Percentiles rank a stretch among this genome's conserved stretches.
Evolutionary conservation across 2,329 filamentous ascomycete species (phyloP).

Genomic region (Colletotrichum theobromicola): DNA sequence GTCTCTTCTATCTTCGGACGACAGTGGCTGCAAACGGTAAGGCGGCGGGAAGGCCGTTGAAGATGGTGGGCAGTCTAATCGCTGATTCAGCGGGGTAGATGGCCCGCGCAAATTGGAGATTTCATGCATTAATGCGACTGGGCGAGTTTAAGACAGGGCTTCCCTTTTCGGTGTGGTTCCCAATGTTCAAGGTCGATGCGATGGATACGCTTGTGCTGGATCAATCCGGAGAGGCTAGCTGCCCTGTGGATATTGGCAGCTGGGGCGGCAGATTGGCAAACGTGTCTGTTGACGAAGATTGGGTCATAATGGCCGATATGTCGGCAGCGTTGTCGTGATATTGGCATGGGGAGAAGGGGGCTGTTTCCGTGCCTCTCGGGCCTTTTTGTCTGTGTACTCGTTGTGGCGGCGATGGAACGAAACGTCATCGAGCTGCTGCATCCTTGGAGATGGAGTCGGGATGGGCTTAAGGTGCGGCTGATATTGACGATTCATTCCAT

Average conservation of each 20-base stretch:
- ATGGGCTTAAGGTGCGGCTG: conserved; percentile 19
- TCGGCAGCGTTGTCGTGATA: background rate
- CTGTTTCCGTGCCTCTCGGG: conserved; percentile 4
- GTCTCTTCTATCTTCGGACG: conserved; percentile 3
- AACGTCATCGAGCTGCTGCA: conserved; percentile 15
- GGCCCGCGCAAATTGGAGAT: conserved; percentile 16
- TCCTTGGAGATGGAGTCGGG: conserved; percentile 7
- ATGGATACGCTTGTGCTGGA: background rate
- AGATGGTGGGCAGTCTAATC: conserved; percentile 19
- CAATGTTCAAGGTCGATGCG: background rate
- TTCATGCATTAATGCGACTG: conserved; percentile 19
- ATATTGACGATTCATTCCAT: conserved; percentile 8
- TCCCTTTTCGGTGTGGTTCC: background rate
- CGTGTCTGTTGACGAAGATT: background rate
- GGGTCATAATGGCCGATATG: background rate
- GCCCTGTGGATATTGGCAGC: conserved; percentile 11
- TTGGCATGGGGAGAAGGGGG: conserved; percentile 3
- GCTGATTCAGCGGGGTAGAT: conserved; percentile 22
- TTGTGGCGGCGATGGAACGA: conserved; percentile 7
- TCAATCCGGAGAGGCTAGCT: background rate
- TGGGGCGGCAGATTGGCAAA: background rate
- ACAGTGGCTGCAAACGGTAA: conserved; percentile 9
- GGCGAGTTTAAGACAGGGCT: background rate
- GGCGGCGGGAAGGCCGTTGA: conserved; percentile 21
- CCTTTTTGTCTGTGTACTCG: conserved; percentile 1